These are phyloP conservation scores for Prunella vulgaris DNA, from an alignment of 257 asterid species.

Conservation along the genomic window DNA sequence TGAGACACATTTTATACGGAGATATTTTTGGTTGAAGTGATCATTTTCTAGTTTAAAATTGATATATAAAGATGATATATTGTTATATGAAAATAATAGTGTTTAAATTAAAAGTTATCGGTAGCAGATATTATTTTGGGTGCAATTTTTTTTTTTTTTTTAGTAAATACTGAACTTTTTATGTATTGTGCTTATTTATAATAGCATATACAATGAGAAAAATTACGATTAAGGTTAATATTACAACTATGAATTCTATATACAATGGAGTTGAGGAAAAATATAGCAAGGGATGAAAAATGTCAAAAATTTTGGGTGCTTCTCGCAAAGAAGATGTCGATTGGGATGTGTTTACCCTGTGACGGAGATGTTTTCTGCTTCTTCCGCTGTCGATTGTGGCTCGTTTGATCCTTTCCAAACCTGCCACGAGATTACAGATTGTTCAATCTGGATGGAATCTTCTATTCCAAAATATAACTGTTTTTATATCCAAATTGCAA, in stretches of 20 bases:
- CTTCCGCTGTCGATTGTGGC: constrained; percentile 45
- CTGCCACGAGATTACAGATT: constrained; percentile 29
- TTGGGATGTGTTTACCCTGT: constrained; percentile 61
- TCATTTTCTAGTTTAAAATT: no score
- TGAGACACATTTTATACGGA: no score
- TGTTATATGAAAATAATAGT: no score
- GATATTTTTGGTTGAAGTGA: no score
- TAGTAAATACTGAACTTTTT: no score
- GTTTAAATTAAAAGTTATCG: no score
- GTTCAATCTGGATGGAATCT: background rate
- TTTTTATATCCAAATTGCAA: background rate
- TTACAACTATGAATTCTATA: background rate
- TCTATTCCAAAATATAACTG: background rate
- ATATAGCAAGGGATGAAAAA: background rate
- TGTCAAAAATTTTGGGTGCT: constrained; percentile 43
- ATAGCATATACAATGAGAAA: background rate
- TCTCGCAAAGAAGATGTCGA: constrained; percentile 65
- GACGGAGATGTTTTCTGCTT: constrained; percentile 54
- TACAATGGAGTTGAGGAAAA: background rate
- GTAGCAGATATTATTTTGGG: no score
- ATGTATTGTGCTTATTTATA: no score
- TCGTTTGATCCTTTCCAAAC: constrained; percentile 38
- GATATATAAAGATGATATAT: no score
- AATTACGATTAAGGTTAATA: background rate
- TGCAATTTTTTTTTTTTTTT: no score